Conservation (phyloP, 441 rosid species). For the Pelargonium cotyledonis region DNA sequence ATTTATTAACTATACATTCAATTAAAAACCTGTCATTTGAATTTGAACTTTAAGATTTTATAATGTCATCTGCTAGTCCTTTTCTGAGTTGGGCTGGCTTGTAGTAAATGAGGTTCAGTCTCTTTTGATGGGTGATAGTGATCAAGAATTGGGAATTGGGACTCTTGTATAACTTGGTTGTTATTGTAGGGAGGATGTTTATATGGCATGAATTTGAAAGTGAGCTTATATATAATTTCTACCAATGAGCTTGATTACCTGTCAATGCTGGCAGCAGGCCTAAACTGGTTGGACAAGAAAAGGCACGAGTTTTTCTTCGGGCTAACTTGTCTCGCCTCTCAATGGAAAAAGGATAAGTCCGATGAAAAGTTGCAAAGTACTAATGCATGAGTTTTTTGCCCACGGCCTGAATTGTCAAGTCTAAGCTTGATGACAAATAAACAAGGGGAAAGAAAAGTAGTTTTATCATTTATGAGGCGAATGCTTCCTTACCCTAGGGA, state of each 20-base stretch:
- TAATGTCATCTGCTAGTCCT: not conserved
- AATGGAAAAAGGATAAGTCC: no score
- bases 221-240: no score
- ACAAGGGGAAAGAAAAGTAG: not conserved
- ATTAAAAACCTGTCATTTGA: not conserved
- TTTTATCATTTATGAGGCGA: not conserved
- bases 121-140: not conserved
- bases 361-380: no score
- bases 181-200: not conserved
- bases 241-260: no score
- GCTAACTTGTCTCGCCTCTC: no score
- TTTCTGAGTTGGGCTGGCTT: constrained; percentile 6
- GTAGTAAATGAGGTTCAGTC: not conserved
- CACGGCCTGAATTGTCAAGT: no score
- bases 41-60: not conserved
- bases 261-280: no score
- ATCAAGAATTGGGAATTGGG: not conserved
- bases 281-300: no score
- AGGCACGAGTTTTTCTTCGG: no score
- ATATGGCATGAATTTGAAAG: no score
- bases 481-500: not conserved
- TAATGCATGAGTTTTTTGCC: no score
- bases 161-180: not conserved
- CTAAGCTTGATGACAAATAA: no score
- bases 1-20: not conserved